Evolutionary conservation across 371 early-diverging fungal species (phyloP).

Genomic region (Smittium culicis): DNA sequence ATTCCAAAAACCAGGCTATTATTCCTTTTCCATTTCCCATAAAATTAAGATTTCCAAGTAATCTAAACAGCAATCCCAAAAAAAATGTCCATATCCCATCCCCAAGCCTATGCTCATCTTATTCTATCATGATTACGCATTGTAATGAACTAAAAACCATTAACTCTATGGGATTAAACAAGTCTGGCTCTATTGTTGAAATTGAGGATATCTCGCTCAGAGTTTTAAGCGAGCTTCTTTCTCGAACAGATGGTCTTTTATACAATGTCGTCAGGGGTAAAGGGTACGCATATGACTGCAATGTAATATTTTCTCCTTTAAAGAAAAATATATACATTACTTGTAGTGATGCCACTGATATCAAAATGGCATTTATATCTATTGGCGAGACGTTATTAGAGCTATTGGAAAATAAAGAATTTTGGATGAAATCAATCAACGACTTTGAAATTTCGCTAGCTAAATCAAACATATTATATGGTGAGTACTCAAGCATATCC

Average conservation of each 20-base stretch:
- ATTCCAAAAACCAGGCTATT: too few relatives aligned
- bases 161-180: background rate
- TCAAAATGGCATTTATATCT: background rate
- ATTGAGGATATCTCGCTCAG: slow-evolving; percentile 33
- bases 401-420: background rate
- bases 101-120: background rate
- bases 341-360: background rate
- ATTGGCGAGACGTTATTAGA: background rate
- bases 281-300: slow-evolving; percentile 57
- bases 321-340: background rate
- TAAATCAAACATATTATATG: slow-evolving; percentile 1
- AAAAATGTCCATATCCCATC: background rate
- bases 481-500: background rate
- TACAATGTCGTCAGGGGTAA: slow-evolving; percentile 55
- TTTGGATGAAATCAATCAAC: background rate
- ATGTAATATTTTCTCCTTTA: background rate
- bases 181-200: slow-evolving; percentile 17
- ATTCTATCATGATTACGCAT: background rate
- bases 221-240: slow-evolving; percentile 45
- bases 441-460: slow-evolving; percentile 9
- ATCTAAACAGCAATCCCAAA: background rate
- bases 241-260: slow-evolving; percentile 54
- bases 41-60: background rate
- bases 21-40: background rate
- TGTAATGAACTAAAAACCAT: background rate